phyloP scores from a whole-genome alignment of 768 basidiomycete species.

The Cyclocybe aegerita region DNA sequence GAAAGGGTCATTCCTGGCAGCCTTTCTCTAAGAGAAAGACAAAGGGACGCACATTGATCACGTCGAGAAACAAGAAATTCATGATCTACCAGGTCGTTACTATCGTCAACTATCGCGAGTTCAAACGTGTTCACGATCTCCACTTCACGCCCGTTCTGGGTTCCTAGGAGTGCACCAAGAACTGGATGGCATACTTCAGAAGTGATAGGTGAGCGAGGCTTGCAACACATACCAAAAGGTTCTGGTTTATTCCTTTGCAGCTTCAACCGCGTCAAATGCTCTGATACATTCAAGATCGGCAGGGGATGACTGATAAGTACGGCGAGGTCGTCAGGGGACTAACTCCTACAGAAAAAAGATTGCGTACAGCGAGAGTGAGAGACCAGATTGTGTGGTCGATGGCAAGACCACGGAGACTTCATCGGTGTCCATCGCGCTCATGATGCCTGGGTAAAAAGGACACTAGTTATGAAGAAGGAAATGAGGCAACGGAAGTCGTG shows the following conservation, averaged over 20 bases:
- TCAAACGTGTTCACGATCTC: conserved; percentile 99
- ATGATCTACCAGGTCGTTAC: conserved; percentile 64
- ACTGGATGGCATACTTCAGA: conserved; percentile 45
- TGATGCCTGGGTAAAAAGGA: conserved; percentile 18
- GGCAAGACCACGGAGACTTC: conserved; percentile 75
- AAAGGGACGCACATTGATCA: conserved; percentile 70
- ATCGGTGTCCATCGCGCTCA: conserved; percentile 76
- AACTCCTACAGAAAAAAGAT: conserved; percentile 3
- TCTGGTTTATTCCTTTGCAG: conserved; percentile 61
- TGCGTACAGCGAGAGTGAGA: conserved; percentile 72
- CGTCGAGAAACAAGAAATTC: conserved; percentile 79
- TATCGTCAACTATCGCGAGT: conserved; percentile 62
- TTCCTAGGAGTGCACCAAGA: conserved; percentile 90
- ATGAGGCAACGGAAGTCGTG: background rate
- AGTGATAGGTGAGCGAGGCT: conserved; percentile 4
- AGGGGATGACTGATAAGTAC: conserved; percentile 76
- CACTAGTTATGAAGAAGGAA: background rate
- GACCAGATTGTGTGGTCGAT: conserved; percentile 67
- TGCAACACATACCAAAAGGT: conserved; percentile 59
- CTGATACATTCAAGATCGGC: conserved; percentile 95
- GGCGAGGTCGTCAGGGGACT: conserved; percentile 9
- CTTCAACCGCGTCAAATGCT: conserved; percentile 85
- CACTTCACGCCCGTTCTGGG: conserved; percentile 90
- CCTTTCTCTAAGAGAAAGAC: background rate
- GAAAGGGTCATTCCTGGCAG: background rate